These are phyloP conservation scores for Claviceps arundinis DNA, from an alignment of 2,329 filamentous ascomycete genomes.

Conservation along the genomic window DNA sequence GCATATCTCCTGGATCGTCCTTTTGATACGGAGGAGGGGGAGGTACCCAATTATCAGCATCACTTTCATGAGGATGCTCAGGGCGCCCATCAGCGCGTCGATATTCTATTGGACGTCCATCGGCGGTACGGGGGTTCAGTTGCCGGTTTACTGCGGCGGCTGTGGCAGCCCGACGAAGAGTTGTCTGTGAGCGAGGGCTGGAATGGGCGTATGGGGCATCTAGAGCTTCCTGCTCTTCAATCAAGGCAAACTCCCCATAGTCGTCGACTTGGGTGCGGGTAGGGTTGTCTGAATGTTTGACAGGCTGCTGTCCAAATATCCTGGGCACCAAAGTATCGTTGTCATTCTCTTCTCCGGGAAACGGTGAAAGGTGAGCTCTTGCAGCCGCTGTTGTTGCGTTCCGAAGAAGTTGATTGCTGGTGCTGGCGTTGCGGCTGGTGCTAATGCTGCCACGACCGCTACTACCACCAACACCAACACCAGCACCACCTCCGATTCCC, in stretches of 20 bases:
- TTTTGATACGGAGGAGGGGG: slow-evolving; percentile 70
- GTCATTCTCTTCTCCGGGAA: slow-evolving; percentile 18
- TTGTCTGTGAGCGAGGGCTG: slow-evolving; percentile 55
- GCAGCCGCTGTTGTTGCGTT: slow-evolving; percentile 30
- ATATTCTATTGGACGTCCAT: slow-evolving; percentile 44
- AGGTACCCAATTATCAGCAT: slow-evolving; percentile 79
- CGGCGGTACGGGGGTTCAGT: slow-evolving; percentile 44
- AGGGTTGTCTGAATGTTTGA: slow-evolving; percentile 9
- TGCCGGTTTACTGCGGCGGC: slow-evolving; percentile 63
- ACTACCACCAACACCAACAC: not conserved
- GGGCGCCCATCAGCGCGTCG: slow-evolving; percentile 55
- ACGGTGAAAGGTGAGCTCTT: slow-evolving; percentile 15
- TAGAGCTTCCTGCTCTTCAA: slow-evolving; percentile 47
- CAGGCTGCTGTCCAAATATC: slow-evolving; percentile 23
- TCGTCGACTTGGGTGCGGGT: slow-evolving; percentile 21
- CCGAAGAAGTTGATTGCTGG: slow-evolving; percentile 32
- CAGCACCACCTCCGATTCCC: not conserved
- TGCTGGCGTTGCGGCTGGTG: not conserved
- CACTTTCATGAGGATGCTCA: slow-evolving; percentile 72
- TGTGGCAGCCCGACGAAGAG: slow-evolving; percentile 58
- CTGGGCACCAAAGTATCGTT: slow-evolving; percentile 42
- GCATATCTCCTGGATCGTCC: slow-evolving; percentile 44
- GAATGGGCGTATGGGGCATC: slow-evolving; percentile 63
- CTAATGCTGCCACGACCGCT: not conserved
- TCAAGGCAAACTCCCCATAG: slow-evolving; percentile 30